phyloP scores from a whole-genome alignment of 2,329 filamentous ascomycete species.

The Knoxdaviesia capensis region DNA sequence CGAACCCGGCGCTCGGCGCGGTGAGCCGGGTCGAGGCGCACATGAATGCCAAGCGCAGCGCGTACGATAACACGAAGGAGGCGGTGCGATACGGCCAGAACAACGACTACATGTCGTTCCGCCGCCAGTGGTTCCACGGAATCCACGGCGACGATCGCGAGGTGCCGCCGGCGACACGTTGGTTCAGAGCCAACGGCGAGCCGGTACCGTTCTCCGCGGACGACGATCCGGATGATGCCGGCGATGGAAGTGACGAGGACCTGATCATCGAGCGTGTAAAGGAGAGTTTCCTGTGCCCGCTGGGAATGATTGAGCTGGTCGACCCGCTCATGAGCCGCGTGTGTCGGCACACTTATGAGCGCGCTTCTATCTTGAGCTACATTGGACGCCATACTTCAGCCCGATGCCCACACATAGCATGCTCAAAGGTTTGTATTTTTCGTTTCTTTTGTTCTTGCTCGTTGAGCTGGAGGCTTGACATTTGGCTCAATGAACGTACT shows the following conservation, averaged over 20 bases:
- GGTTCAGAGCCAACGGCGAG: constrained; percentile 28
- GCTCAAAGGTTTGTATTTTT: too few species aligned
- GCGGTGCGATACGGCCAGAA: constrained; percentile 30
- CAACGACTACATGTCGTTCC: constrained; percentile 40
- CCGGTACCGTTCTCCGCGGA: constrained; percentile 16
- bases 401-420: too few species aligned
- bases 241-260: constrained; percentile 43
- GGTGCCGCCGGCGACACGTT: constrained; percentile 29
- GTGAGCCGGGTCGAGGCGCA: constrained; percentile 7
- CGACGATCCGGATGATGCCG: constrained; percentile 21
- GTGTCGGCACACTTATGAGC: too few species aligned
- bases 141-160: constrained; percentile 26
- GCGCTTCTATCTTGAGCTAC: too few species aligned
- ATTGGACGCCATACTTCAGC: too few species aligned
- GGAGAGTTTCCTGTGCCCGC: constrained; percentile 47
- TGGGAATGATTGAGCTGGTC: constrained; percentile 42
- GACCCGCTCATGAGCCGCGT: constrained; percentile 22
- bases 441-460: too few species aligned
- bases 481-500: too few species aligned
- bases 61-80: constrained; percentile 20
- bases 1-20: too few species aligned
- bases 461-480: too few species aligned
- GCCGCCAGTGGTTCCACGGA: constrained; percentile 34
- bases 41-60: constrained; percentile 12
- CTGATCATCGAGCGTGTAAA: constrained; percentile 43